Base-by-base conservation (phyloP, 2,329 filamentous ascomycete genomes). In the Pyricularia sp. region DNA sequence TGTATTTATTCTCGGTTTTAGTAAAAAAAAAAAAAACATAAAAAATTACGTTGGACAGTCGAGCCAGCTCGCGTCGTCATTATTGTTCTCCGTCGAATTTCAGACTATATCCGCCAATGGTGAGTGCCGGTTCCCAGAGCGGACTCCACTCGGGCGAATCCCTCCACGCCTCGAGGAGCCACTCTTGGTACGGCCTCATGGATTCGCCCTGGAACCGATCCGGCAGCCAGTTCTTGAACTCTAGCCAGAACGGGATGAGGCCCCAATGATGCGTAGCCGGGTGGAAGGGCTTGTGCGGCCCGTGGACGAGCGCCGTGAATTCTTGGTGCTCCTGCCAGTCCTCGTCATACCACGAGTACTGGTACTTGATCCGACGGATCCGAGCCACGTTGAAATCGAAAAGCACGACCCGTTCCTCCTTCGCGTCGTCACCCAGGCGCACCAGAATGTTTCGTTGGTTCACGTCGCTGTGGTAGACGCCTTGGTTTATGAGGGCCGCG, bases 1-100 rank as follows among this genome's bases (percentile, higher is more conserved):
- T 97, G 2, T 35, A 12, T 35, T 35, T 35, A 12, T 13, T 12
- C 33, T 35, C 30, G 7, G 30, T 31, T 9, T 31, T 26, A 4
- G 26, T 2, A 26, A 2, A 4, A 26, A 2, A 26, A 26, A 26
- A 2, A 26, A 26, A 26, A 26, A 26, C 4, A 26, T n/a, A n/a
- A n/a, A 31, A 7, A 7, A 9, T 35, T 35, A 12, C 33, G 4
- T 35, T 35, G 9, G 9, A 35, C 10, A 35, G 33, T 35, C 33
- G 33, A 10, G 33, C 9, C 33, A 22, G 44, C 19, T 53, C 44
- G 5, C 22, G 8, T 22, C n/a, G n/a, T 57, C n/a, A 12, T 12
- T 16, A 9, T 16, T 22, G 24, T 12, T 24, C 53, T 10, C 1
- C 5, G 8, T 57, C 53, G 12, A 57, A 57, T 26, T 57, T 24